Evolutionary conservation across 2,329 filamentous ascomycete species (phyloP).

Genomic region (Onygena corvina): DNA sequence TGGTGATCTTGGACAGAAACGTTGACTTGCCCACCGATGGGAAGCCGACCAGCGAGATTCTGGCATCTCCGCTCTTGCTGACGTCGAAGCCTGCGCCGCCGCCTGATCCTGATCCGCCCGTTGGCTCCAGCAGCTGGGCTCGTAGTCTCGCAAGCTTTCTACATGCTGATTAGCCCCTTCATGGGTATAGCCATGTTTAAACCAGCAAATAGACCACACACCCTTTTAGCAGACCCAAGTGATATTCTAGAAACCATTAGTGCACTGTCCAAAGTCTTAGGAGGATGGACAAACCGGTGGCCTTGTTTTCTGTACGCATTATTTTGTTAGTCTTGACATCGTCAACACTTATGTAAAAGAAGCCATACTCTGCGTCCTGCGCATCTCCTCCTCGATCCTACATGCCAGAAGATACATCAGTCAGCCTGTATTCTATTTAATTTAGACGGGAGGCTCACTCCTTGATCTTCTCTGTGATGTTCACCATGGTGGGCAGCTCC

Average conservation of each 20-base stretch:
- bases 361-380: constrained; percentile 82
- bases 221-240: constrained; percentile 95
- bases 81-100: constrained; percentile 79
- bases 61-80: constrained; percentile 88
- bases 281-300: constrained; percentile 59
- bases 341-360: constrained; percentile 13
- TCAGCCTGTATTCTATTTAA: constrained; percentile 13
- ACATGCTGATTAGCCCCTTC: background rate
- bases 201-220: constrained; percentile 32
- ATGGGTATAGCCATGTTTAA: background rate
- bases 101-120: constrained; percentile 62
- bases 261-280: constrained; percentile 12
- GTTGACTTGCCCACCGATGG: constrained; percentile 98
- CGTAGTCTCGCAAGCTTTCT: constrained; percentile 93
- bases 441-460: constrained; percentile 50
- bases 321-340: constrained; percentile 17
- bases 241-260: constrained; percentile 62
- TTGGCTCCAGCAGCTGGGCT: constrained; percentile 86
- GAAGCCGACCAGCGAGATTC: constrained; percentile 96
- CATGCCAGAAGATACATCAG: constrained; percentile 6
- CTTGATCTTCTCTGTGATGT: constrained; percentile 99
- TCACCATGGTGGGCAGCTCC: constrained; percentile 59
- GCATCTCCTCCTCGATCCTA: constrained; percentile 99
- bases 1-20: constrained; percentile 96
- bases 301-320: constrained; percentile 74